Percentiles rank a stretch among this genome's conserved stretches.
These are phyloP conservation scores for Hyaloscypha finlandica DNA, from an alignment of 495 filamentous ascomycete species.

Conservation along the genomic window DNA sequence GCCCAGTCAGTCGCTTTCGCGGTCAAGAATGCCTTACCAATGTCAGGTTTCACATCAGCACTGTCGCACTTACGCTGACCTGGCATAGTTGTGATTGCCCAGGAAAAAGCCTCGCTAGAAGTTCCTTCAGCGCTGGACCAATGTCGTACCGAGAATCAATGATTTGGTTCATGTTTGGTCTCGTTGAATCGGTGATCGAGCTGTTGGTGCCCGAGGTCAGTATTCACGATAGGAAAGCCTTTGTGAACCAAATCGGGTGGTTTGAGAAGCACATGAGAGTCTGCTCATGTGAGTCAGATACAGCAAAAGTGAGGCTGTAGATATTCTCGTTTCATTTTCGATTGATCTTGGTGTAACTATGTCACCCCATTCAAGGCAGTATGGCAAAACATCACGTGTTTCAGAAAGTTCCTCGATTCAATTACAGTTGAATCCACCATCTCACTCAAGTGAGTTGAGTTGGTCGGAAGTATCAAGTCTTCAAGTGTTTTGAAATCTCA, in stretches of 20 bases:
- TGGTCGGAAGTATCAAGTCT: too few relatives aligned
- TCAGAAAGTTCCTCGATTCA: not conserved
- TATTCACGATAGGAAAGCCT: not conserved
- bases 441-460: too few relatives aligned
- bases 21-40: conserved; percentile 9
- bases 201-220: not conserved
- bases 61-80: not conserved
- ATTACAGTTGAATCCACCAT: not conserved
- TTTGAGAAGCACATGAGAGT: not conserved
- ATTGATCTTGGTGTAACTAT: not conserved
- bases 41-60: not conserved
- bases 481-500: not conserved
- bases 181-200: not conserved
- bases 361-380: not conserved
- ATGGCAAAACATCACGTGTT: conserved; percentile 5
- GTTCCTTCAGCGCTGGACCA: not conserved
- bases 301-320: conserved; percentile 5
- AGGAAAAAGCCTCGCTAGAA: conserved; percentile 16
- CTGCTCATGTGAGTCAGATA: not conserved
- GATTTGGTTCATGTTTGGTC: not conserved
- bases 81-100: conserved; percentile 3
- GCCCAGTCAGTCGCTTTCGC: not conserved
- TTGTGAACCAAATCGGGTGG: conserved; percentile 2
- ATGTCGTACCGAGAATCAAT: conserved; percentile 12
- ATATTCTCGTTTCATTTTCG: not conserved